Evolutionary conservation across 306 rosid genomes (phyloP).

Genomic region (Cotoneaster glaucophyllus): DNA sequence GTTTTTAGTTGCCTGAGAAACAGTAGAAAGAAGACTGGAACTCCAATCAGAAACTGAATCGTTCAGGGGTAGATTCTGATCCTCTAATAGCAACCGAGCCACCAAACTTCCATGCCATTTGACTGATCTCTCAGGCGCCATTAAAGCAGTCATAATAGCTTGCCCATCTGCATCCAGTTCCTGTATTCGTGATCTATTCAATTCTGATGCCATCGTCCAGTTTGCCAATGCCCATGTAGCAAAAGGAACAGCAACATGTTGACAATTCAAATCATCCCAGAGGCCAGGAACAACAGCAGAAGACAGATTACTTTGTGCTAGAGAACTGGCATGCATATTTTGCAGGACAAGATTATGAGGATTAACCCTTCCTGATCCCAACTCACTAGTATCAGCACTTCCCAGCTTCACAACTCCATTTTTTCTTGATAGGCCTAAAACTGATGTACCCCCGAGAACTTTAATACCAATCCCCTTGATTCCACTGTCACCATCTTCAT

Average conservation of each 20-base stretch:
- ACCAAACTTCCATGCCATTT: conserved; percentile 96
- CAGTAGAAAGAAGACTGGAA: conserved; percentile 80
- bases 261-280: conserved; percentile 95
- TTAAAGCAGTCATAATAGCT: conserved; percentile 81
- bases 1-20: conserved; percentile 71
- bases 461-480: conserved; percentile 76
- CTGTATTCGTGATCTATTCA: conserved; percentile 66
- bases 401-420: conserved; percentile 37
- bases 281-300: conserved; percentile 90
- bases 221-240: conserved; percentile 98
- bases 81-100: conserved; percentile 71
- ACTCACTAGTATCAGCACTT: conserved; percentile 21
- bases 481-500: conserved; percentile 52
- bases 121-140: conserved; percentile 96
- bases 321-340: conserved; percentile 35
- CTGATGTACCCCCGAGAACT: conserved; percentile 75
- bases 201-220: conserved; percentile 76
- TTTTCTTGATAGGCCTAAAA: conserved; percentile 67
- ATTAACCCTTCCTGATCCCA: conserved; percentile 23
- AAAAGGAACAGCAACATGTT: conserved; percentile 97
- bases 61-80: conserved; percentile 52
- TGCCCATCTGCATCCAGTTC: conserved; percentile 85
- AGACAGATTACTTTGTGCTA: conserved; percentile 25
- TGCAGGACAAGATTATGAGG: conserved; percentile 26
- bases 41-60: conserved; percentile 91